These are phyloP conservation scores for Moesziomyces antarcticus DNA, from an alignment of 1,284 basidiomycete species.

Conservation along the genomic window DNA sequence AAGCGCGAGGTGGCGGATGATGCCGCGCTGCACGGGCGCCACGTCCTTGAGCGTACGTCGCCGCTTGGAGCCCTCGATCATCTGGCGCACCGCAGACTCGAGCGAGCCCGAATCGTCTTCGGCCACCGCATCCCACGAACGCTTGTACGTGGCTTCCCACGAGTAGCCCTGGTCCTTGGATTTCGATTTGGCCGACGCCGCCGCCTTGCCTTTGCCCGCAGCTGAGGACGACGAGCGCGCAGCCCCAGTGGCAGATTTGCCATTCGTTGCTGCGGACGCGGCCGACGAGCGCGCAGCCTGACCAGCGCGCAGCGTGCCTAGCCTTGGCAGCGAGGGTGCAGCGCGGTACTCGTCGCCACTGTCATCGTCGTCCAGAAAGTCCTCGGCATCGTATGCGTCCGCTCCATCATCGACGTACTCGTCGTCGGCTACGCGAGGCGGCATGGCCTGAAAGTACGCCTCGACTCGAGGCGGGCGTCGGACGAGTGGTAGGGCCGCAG, in stretches of 20 bases:
- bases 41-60: conserved; percentile 75
- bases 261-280: conserved; percentile 14
- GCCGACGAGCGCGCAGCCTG: conserved; percentile 13
- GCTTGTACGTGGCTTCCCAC: conserved; percentile 94
- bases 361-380: conserved; percentile 52
- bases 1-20: conserved; percentile 93
- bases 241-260: conserved; percentile 14
- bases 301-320: conserved; percentile 21
- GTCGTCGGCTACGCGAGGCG: conserved; percentile 43
- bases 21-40: conserved; percentile 88
- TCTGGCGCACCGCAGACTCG: conserved; percentile 86
- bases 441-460: conserved; percentile 4
- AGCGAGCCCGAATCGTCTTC: conserved; percentile 94
- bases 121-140: conserved; percentile 95
- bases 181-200: conserved; percentile 23
- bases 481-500: too few species aligned
- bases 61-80: conserved; percentile 85
- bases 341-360: conserved; percentile 49
- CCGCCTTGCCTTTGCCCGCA: conserved; percentile 11
- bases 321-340: conserved; percentile 32
- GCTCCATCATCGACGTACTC: conserved; percentile 46
- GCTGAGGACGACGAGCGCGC: conserved; percentile 9
- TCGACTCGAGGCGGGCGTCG: too few species aligned
- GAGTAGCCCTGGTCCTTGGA: conserved; percentile 73
- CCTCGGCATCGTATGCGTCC: conserved; percentile 45